These are phyloP conservation scores for Daphne laureola DNA, from an alignment of 441 rosid genomes.

Conservation along the genomic window DNA sequence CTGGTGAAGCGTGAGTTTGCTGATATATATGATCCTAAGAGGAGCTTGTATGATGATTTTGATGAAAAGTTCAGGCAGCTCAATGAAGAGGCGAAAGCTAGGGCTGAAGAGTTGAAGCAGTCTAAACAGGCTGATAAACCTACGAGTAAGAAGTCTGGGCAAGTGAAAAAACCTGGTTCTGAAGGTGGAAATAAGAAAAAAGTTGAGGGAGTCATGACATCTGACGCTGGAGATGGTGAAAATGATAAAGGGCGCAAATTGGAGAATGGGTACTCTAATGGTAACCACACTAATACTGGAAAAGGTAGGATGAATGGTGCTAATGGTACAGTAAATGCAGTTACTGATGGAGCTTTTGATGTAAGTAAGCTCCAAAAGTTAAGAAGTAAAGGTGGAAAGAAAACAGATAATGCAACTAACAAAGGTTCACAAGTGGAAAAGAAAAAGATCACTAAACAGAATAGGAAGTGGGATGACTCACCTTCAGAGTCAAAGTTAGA, in stretches of 20 bases:
- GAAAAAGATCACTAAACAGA: slow-evolving; percentile 70
- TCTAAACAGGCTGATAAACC: slow-evolving; percentile 50
- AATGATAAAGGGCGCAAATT: slow-evolving; percentile 32
- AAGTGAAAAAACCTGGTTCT: slow-evolving; percentile 40
- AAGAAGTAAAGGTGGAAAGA: slow-evolving; percentile 76
- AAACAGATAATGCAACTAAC: slow-evolving; percentile 58
- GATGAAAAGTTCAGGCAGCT: slow-evolving; percentile 87
- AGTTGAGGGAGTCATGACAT: slow-evolving; percentile 25
- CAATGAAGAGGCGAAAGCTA: slow-evolving; percentile 83
- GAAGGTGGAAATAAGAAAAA: slow-evolving; percentile 55
- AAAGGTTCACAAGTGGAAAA: slow-evolving; percentile 67
- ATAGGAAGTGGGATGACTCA: slow-evolving; percentile 91
- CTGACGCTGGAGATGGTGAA: slow-evolving; percentile 48
- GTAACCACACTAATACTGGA: slow-evolving; percentile 26
- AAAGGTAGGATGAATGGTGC: slow-evolving; percentile 40
- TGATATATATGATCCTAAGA: slow-evolving; percentile 68
- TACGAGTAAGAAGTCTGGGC: slow-evolving; percentile 53
- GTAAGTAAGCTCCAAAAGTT: slow-evolving; percentile 82
- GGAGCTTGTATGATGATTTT: slow-evolving; percentile 51
- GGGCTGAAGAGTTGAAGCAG: slow-evolving; percentile 79
- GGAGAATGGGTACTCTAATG: slow-evolving; percentile 64
- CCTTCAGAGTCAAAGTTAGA: slow-evolving; percentile 68
- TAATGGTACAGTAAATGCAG: slow-evolving; percentile 75
- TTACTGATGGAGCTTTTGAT: slow-evolving; percentile 80
- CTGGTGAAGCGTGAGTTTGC: slow-evolving; percentile 73